Conservation (phyloP, 305 asterid genomes). For the Lippia alba region DNA sequence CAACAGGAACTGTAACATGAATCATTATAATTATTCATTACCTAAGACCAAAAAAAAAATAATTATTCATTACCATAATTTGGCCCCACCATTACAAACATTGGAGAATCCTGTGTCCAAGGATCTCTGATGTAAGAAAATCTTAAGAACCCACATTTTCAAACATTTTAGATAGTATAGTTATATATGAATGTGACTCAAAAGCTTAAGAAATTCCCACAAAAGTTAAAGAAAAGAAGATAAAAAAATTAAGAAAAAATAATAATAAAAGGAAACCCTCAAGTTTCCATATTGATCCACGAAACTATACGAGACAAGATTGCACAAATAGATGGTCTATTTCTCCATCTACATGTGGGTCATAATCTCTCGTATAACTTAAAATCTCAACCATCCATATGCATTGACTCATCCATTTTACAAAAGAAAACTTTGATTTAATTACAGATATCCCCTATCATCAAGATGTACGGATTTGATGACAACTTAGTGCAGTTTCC, state of each 20-base stretch:
- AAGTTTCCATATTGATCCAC: slow-evolving; percentile 40
- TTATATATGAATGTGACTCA: slow-evolving; percentile 43
- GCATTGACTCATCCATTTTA: slow-evolving; percentile 21
- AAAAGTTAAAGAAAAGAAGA: slow-evolving; percentile 5
- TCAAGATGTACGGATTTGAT: slow-evolving; percentile 35
- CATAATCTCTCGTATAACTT: slow-evolving; percentile 34
- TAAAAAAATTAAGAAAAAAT: neutral
- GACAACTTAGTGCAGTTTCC: slow-evolving; percentile 8
- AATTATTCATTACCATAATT: neutral
- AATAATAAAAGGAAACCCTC: neutral
- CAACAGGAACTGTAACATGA: slow-evolving; percentile 34
- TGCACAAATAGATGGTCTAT: slow-evolving; percentile 47
- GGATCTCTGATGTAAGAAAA: slow-evolving; percentile 54
- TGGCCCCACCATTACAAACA: slow-evolving; percentile 41
- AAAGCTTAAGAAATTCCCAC: slow-evolving; percentile 34
- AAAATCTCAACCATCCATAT: slow-evolving; percentile 28
- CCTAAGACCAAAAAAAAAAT: no score
- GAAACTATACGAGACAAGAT: slow-evolving; percentile 45
- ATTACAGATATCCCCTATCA: slow-evolving; percentile 15
- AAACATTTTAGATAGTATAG: neutral
- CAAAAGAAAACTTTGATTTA: neutral
- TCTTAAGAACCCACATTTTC: slow-evolving; percentile 43
- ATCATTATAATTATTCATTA: slow-evolving; percentile 28
- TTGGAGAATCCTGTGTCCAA: slow-evolving; percentile 30
- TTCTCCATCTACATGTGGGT: slow-evolving; percentile 49